Evolutionary conservation across 441 rosid genomes (phyloP).

Genomic region (Populus hybrid): DNA sequence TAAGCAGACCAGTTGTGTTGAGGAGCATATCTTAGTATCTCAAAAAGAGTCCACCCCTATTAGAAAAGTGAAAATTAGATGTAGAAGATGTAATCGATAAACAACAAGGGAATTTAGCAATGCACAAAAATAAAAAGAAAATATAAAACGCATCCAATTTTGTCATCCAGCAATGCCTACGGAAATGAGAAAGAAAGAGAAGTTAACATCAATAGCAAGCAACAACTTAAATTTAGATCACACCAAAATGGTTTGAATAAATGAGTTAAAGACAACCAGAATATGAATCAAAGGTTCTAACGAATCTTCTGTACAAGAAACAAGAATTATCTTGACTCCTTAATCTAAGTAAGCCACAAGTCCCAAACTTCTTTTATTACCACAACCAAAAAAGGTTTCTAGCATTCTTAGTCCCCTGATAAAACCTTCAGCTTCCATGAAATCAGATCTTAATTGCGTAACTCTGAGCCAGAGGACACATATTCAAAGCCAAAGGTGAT

Average conservation of each 20-base stretch:
- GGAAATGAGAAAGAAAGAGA: neutral
- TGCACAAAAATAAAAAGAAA: neutral
- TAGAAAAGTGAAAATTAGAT: slow-evolving; percentile 17
- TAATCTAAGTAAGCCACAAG: neutral
- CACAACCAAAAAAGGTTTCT: neutral
- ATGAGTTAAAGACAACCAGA: neutral
- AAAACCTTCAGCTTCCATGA: neutral
- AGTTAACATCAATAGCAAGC: neutral
- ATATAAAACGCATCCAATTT: slow-evolving; percentile 2
- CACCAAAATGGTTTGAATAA: neutral
- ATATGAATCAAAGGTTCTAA: neutral
- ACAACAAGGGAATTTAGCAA: neutral
- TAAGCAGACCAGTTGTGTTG: slow-evolving; percentile 95
- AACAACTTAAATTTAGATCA: neutral
- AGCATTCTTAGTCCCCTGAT: neutral
- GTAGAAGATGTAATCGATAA: neutral
- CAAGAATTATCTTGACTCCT: neutral
- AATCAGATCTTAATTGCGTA: slow-evolving; percentile 1
- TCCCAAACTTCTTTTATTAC: neutral
- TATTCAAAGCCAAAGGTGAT: neutral
- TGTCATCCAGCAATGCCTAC: neutral
- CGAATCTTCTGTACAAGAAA: neutral
- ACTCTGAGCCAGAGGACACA: neutral
- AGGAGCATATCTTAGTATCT: slow-evolving; percentile 85
- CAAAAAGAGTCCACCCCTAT: slow-evolving; percentile 95